phyloP scores from a whole-genome alignment of 805 yeast species.

The Yamadazyma laniorum region DNA sequence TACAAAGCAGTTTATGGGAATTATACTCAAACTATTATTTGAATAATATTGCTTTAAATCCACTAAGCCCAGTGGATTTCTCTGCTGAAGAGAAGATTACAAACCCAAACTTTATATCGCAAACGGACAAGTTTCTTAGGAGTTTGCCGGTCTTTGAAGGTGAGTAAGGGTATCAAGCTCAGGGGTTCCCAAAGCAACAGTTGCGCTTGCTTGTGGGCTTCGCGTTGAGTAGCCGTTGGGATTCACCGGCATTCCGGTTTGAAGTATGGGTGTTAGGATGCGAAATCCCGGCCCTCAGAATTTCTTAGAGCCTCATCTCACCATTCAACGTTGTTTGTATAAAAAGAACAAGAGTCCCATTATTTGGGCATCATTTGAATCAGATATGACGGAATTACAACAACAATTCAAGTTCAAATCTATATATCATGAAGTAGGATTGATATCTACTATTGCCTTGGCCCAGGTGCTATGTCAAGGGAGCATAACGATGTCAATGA shows the following conservation, averaged over 20 bases:
- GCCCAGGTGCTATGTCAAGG: constrained; percentile 40
- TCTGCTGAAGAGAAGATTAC: constrained; percentile 38
- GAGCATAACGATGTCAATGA: constrained; percentile 36
- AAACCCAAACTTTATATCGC: constrained; percentile 54
- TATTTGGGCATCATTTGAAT: too few relatives aligned
- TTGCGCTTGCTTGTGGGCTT: background rate
- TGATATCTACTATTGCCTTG: constrained; percentile 24
- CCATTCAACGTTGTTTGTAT: background rate
- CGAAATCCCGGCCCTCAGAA: constrained; percentile 8
- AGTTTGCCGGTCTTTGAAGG: constrained; percentile 22
- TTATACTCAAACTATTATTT: constrained; percentile 61
- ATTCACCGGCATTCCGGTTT: constrained; percentile 6
- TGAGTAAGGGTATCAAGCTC: constrained; percentile 1
- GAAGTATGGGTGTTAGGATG: constrained; percentile 9
- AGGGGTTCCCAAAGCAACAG: background rate
- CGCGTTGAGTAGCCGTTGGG: background rate
- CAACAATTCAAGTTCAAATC: constrained; percentile 17
- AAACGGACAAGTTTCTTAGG: constrained; percentile 48
- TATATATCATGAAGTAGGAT: constrained; percentile 22
- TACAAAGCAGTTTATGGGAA: constrained; percentile 54
- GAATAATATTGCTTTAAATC: constrained; percentile 59
- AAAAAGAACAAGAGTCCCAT: too few relatives aligned
- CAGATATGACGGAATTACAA: constrained; percentile 1
- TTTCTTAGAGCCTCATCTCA: constrained; percentile 1
- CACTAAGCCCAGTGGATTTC: constrained; percentile 50